Percentiles rank a stretch among this genome's conserved stretches.
These are phyloP conservation scores for Vigna unguiculata DNA, from an alignment of 306 rosid species.

Conservation along the genomic window DNA sequence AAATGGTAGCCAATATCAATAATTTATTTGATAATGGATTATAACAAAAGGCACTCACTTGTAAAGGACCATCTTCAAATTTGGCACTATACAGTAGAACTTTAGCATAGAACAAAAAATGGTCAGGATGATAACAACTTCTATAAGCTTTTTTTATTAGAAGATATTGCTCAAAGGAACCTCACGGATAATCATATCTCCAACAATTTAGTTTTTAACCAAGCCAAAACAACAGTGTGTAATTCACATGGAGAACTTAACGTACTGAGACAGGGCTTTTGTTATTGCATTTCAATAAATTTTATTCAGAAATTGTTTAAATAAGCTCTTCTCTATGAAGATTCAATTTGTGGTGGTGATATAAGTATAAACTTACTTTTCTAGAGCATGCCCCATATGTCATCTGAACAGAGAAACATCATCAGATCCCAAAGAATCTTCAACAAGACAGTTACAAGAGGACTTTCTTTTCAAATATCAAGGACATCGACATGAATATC, in stretches of 20 bases:
- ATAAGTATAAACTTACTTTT: not conserved
- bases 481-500: conserved; percentile 12
- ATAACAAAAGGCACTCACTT: not conserved
- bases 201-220: not conserved
- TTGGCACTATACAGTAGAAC: conserved; percentile 14
- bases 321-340: not conserved
- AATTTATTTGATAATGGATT: conserved; percentile 26
- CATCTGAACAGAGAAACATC: conserved; percentile 20
- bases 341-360: not conserved
- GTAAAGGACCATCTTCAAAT: conserved; percentile 18
- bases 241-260: not conserved
- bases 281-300: too few species aligned
- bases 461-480: conserved; percentile 5
- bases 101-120: not conserved
- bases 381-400: conserved; percentile 31
- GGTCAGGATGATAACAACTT: not conserved
- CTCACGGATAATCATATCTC: not conserved
- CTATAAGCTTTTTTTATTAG: not conserved
- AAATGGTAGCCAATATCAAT: conserved; percentile 27
- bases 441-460: conserved; percentile 32
- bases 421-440: conserved; percentile 35
- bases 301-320: not conserved
- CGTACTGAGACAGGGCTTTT: not conserved
- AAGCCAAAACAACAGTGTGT: not conserved
- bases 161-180: not conserved